Conservation (phyloP, 306 rosid genomes). For the Cicer judaicum region DNA sequence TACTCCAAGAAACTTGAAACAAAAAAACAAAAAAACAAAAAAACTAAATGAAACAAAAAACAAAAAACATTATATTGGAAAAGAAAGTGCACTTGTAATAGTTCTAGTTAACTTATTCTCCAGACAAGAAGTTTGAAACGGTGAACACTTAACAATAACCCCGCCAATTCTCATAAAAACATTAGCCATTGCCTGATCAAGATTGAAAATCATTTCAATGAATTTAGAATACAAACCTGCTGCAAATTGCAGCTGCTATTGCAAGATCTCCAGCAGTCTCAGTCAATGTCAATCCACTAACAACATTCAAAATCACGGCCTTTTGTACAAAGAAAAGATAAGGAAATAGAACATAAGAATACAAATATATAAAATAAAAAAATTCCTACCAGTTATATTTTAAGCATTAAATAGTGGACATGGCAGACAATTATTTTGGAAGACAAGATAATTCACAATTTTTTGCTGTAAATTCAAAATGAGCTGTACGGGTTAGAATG, state of each 20-base stretch:
- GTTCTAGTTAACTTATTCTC: slow-evolving; percentile 21
- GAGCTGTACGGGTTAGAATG: slow-evolving; percentile 5
- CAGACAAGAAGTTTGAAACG: slow-evolving; percentile 34
- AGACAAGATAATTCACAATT: slow-evolving; percentile 2
- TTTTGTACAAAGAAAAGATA: slow-evolving; percentile 46
- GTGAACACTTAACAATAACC: not conserved
- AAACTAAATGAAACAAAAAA: slow-evolving; percentile 33
- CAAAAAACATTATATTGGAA: not conserved
- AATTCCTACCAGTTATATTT: slow-evolving; percentile 24
- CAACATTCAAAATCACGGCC: slow-evolving; percentile 80
- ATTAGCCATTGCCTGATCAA: slow-evolving; percentile 22
- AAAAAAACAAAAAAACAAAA: slow-evolving; percentile 4
- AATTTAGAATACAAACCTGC: slow-evolving; percentile 70
- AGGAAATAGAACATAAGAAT: slow-evolving; percentile 4
- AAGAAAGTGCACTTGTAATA: slow-evolving; percentile 2
- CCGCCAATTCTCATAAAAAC: slow-evolving; percentile 9
- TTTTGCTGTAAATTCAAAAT: slow-evolving; percentile 8
- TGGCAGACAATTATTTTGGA: slow-evolving; percentile 15
- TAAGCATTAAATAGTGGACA: slow-evolving; percentile 26
- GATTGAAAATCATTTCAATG: slow-evolving; percentile 28
- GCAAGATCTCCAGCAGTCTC: slow-evolving; percentile 99
- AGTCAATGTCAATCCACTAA: slow-evolving; percentile 66
- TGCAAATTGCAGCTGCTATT: slow-evolving; percentile 92
- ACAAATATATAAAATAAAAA: slow-evolving; percentile 9
- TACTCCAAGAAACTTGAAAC: slow-evolving; percentile 81